A percentile compares a stretch with the other conserved stretches of the same genome.
phyloP scores from a whole-genome alignment of 352 stramenopile species.

The Pythium grandisporangium region DNA sequence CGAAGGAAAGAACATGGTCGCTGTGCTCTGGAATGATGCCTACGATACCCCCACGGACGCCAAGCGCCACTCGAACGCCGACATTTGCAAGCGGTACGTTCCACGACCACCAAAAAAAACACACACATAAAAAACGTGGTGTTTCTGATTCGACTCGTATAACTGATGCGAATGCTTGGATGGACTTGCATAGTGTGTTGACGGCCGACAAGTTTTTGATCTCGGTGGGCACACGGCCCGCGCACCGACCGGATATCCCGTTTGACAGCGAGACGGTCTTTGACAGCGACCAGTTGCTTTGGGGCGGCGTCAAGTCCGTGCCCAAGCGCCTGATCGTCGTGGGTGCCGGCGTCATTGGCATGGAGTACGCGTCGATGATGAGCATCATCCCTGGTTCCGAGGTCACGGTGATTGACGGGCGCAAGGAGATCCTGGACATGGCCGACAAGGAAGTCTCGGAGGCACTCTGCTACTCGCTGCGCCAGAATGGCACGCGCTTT shows the following conservation, averaged over 20 bases:
- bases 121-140: too few relatives aligned
- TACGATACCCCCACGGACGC: slow-evolving; percentile 72
- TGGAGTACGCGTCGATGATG: slow-evolving; percentile 91
- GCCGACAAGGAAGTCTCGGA: slow-evolving; percentile 84
- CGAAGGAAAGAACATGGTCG: slow-evolving; percentile 62
- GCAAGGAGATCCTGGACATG: slow-evolving; percentile 84
- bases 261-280: slow-evolving; percentile 86
- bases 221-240: slow-evolving; percentile 76
- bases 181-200: slow-evolving; percentile 36
- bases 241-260: slow-evolving; percentile 67
- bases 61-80: slow-evolving; percentile 56
- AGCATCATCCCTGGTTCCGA: slow-evolving; percentile 85
- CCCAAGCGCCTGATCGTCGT: slow-evolving; percentile 76
- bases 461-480: slow-evolving; percentile 83
- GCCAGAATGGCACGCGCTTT: slow-evolving; percentile 82
- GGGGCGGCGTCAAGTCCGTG: slow-evolving; percentile 59
- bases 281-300: slow-evolving; percentile 81
- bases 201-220: slow-evolving; percentile 84
- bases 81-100: slow-evolving; percentile 77
- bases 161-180: too few relatives aligned
- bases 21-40: slow-evolving; percentile 76
- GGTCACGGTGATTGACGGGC: slow-evolving; percentile 85
- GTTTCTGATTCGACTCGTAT: too few relatives aligned
- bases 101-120: background rate
- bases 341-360: slow-evolving; percentile 84